A percentile compares a stretch with the other conserved stretches of the same genome.
These are phyloP conservation scores for Candida insectalens DNA, from an alignment of 805 yeast genomes.

Conservation along the genomic window DNA sequence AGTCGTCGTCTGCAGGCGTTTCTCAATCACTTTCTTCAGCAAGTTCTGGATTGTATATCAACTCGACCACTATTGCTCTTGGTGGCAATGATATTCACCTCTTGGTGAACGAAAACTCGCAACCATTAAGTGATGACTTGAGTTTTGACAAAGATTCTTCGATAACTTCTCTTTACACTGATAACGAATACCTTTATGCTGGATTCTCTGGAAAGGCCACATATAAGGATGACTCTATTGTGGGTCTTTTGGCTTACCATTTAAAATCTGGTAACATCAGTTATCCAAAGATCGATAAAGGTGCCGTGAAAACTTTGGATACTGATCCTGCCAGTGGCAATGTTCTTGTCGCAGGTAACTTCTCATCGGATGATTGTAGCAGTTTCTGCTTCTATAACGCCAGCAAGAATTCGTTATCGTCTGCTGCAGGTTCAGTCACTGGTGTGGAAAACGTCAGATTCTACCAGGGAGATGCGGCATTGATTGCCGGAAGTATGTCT, in stretches of 20 bases:
- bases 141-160: conserved; percentile 12
- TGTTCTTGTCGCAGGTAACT: conserved; percentile 68
- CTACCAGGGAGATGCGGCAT: conserved; percentile 25
- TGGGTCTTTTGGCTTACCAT: conserved; percentile 47
- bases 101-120: conserved; percentile 1
- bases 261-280: conserved; percentile 21
- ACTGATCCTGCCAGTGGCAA: conserved; percentile 30
- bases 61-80: conserved; percentile 39
- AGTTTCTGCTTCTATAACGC: conserved; percentile 61
- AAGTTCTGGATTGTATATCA: conserved; percentile 32
- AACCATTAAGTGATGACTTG: conserved; percentile 5
- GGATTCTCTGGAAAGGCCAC: conserved; percentile 33
- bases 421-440: conserved; percentile 38
- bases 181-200: conserved; percentile 30
- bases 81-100: conserved; percentile 7
- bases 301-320: conserved; percentile 30
- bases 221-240: conserved; percentile 13
- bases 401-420: conserved; percentile 6
- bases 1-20: not conserved
- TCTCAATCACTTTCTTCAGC: conserved; percentile 2
- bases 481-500: conserved; percentile 45
- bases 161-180: conserved; percentile 24
- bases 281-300: conserved; percentile 26
- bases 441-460: conserved; percentile 54
- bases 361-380: conserved; percentile 39